Percentiles rank a stretch among this genome's conserved stretches.
Evolutionary conservation across 2,329 filamentous ascomycete species (phyloP).

Genomic region (Xylaria sp.): DNA sequence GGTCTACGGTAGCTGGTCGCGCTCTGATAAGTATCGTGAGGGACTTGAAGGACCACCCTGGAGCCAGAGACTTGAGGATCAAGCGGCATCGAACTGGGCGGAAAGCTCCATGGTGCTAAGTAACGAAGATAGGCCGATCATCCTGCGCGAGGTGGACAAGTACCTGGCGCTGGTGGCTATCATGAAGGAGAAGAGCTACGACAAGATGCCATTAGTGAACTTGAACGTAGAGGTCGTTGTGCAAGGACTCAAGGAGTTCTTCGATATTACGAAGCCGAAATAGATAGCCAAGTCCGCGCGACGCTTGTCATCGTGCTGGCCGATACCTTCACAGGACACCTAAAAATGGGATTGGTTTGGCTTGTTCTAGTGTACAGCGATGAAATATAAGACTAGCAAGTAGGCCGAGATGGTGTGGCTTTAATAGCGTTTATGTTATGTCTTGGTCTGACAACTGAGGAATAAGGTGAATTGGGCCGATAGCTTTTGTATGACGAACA

Average conservation of each 20-base stretch:
- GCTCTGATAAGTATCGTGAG: conserved; percentile 64
- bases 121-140: conserved; percentile 71
- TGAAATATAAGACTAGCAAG: not conserved
- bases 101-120: conserved; percentile 76
- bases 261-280: conserved; percentile 73
- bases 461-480: not conserved
- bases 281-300: conserved; percentile 26
- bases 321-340: not conserved
- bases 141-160: conserved; percentile 75
- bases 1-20: conserved; percentile 83
- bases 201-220: conserved; percentile 85
- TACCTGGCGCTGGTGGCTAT: conserved; percentile 86
- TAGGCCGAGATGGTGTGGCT: not conserved
- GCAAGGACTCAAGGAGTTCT: conserved; percentile 81
- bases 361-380: not conserved
- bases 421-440: not conserved
- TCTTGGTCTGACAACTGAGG: not conserved
- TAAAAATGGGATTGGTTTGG: not conserved
- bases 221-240: conserved; percentile 89
- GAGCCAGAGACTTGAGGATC: conserved; percentile 71
- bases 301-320: not conserved
- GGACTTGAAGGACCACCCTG: conserved; percentile 69
- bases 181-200: conserved; percentile 85
- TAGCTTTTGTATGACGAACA: not conserved
- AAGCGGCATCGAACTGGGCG: conserved; percentile 71